phyloP scores from a whole-genome alignment of 2,329 filamentous ascomycete genomes.

The Talaromyces sp. region DNA sequence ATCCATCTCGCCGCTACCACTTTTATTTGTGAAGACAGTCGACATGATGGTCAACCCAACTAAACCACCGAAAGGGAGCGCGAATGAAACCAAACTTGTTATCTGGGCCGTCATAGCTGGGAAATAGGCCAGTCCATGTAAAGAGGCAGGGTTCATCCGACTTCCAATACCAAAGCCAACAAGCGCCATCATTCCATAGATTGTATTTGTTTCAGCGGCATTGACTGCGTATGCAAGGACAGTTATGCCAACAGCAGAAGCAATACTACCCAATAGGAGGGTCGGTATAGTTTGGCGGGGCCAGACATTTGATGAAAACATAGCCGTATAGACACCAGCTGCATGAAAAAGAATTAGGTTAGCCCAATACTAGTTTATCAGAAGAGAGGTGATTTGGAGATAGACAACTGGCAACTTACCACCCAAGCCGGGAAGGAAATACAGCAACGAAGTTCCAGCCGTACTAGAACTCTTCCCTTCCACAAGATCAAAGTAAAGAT shows the following conservation, averaged over 20 bases:
- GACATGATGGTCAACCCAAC: constrained; percentile 69
- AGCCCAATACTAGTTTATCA: no score
- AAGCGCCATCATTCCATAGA: constrained; percentile 69
- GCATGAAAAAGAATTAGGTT: no score
- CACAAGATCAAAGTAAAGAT: constrained; percentile 68
- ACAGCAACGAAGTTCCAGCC: constrained; percentile 62
- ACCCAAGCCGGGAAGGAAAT: constrained; percentile 66
- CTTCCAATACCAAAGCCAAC: constrained; percentile 65
- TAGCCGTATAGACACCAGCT: constrained; percentile 61
- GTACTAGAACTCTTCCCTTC: constrained; percentile 54
- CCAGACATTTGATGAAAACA: constrained; percentile 62
- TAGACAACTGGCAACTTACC: no score
- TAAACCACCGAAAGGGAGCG: constrained; percentile 65
- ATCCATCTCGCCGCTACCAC: constrained; percentile 35
- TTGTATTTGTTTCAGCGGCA: constrained; percentile 49
- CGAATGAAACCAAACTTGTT: constrained; percentile 62
- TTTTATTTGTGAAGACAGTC: constrained; percentile 67
- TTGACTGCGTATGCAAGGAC: constrained; percentile 62
- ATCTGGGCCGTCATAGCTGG: constrained; percentile 60
- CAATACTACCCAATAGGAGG: constrained; percentile 58
- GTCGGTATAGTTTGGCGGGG: constrained; percentile 65
- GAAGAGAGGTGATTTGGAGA: no score
- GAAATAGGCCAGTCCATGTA: constrained; percentile 67
- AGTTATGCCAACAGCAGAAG: constrained; percentile 62
- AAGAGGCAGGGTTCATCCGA: constrained; percentile 65